Evolutionary conservation across 176 grass and related monocot genomes (phyloP).

Genomic region (Phyllostachys edulis): DNA sequence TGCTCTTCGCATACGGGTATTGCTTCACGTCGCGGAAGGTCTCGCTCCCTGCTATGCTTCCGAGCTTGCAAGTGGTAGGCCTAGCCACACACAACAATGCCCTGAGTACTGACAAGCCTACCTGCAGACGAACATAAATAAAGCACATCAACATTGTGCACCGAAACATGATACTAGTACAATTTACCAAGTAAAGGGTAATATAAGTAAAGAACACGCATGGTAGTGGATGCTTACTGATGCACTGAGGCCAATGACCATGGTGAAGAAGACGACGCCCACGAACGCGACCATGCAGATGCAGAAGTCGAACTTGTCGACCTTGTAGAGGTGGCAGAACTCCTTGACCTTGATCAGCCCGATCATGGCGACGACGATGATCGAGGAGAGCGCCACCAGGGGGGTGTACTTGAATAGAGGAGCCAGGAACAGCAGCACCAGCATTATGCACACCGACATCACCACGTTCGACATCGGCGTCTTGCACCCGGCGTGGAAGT

Average conservation of each 20-base stretch:
- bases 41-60: slow-evolving; percentile 60
- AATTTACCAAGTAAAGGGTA: not conserved
- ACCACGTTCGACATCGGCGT: slow-evolving; percentile 85
- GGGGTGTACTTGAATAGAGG: slow-evolving; percentile 95
- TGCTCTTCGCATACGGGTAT: slow-evolving; percentile 49
- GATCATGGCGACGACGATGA: slow-evolving; percentile 92
- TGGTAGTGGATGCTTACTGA: slow-evolving; percentile 49
- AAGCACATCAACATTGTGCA: not conserved
- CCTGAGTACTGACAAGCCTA: slow-evolving; percentile 71
- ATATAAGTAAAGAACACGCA: not conserved
- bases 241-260: slow-evolving; percentile 73
- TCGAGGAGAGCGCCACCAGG: slow-evolving; percentile 74
- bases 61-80: slow-evolving; percentile 74
- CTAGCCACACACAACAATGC: slow-evolving; percentile 80
- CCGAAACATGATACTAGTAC: not conserved
- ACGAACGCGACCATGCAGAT: slow-evolving; percentile 88
- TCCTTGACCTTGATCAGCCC: slow-evolving; percentile 82
- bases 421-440: slow-evolving; percentile 90
- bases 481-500: slow-evolving; percentile 87
- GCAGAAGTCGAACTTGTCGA: slow-evolving; percentile 96
- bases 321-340: slow-evolving; percentile 68
- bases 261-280: slow-evolving; percentile 85
- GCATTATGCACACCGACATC: slow-evolving; percentile 92
- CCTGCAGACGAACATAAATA: slow-evolving; percentile 29
- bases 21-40: slow-evolving; percentile 65